Evolutionary conservation across 371 early-diverging fungal species (phyloP), one percentile per base, ranked within the genome.

Genomic region (Smittium mucronatum): DNA sequence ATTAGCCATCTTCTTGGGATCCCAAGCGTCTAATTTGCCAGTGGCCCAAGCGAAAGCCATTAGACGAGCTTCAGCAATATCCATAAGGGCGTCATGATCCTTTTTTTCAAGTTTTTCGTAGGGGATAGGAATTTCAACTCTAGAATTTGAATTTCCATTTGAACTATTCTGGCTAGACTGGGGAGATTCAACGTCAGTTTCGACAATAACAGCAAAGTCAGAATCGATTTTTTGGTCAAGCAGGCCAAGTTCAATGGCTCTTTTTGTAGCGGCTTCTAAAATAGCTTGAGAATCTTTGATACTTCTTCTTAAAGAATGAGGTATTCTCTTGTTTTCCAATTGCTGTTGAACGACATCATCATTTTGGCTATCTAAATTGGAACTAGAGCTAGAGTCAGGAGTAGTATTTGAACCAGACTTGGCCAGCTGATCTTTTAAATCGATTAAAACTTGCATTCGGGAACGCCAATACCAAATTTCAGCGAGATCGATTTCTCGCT

Each of bases 391-490:
- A 63, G 31, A 0, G n/a, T 32, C 26, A 57, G 35, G 31, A 21
- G 63, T 63, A 25, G 8, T 64, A 58, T 64, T 26, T 29, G 70
- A 58, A 25, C 57, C 30, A 0, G 31, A 35, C 1, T 47, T 36
- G 1, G 31, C 57, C 0, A 78, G 66, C 34, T 78, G 73, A 33
- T 70, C 73, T 26, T 75, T 78, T 67, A 80, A 59, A n/a, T 77
- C 75, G 47, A 84, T 69, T 26, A 85, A 73, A 0, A 75, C 74
- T 69, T 85, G 85, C 8, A 83, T 80, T 0, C 80, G 71, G 5
- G 84, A 80, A 16, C 85, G 69, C 85, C 85, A 85, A 57, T 80
- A 74, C 85, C 85, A 85, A 5, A 83, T 84, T 72, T 85, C 85
- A 21, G 84, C 74, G 0, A 36, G 57, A 66, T 78, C 76, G 15